A percentile compares a stretch with the other conserved stretches of the same genome.
These are phyloP conservation scores for Musa beccarii DNA, from an alignment of 176 grass and related monocot species.

Conservation along the genomic window DNA sequence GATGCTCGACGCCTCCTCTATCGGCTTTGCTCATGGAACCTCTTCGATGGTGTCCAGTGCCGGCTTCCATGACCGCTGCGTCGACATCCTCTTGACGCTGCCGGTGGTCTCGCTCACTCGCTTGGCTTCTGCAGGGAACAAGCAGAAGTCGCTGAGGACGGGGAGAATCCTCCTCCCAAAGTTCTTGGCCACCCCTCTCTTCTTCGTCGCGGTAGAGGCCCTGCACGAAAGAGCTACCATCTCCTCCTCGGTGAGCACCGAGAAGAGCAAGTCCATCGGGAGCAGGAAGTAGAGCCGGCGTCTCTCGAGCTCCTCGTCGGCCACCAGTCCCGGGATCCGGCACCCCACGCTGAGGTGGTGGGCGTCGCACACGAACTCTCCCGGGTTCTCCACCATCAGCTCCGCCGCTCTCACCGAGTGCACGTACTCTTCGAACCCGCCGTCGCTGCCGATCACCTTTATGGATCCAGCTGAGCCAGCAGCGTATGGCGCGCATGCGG, in stretches of 20 bases:
- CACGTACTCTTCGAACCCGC: constrained; percentile 31
- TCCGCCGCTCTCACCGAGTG: constrained; percentile 40
- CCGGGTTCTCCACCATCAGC: constrained; percentile 57
- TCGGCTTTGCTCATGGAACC: constrained; percentile 22
- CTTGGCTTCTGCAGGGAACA: constrained; percentile 28
- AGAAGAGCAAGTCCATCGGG: constrained; percentile 91
- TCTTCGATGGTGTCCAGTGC: constrained; percentile 79
- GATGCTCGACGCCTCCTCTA: too few relatives aligned
- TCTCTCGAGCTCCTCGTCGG: constrained; percentile 56
- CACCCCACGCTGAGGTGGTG: constrained; percentile 45
- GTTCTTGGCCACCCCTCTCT: neutral
- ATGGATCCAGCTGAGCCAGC: constrained; percentile 6
- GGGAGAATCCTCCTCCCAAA: constrained; percentile 37
- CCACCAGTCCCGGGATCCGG: constrained; percentile 46
- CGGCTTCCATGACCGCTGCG: constrained; percentile 50
- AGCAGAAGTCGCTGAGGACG: constrained; percentile 39
- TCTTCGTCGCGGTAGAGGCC: constrained; percentile 31
- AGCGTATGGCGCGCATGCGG: constrained; percentile 26
- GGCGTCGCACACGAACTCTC: constrained; percentile 68
- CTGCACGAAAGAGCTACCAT: constrained; percentile 48
- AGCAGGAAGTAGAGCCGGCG: constrained; percentile 71
- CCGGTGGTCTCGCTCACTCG: neutral
- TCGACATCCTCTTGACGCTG: constrained; percentile 4
- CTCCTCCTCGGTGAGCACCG: constrained; percentile 91
- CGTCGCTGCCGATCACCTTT: constrained; percentile 53